Conservation (phyloP, 306 rosid genomes). For the Clitoria ternatea region DNA sequence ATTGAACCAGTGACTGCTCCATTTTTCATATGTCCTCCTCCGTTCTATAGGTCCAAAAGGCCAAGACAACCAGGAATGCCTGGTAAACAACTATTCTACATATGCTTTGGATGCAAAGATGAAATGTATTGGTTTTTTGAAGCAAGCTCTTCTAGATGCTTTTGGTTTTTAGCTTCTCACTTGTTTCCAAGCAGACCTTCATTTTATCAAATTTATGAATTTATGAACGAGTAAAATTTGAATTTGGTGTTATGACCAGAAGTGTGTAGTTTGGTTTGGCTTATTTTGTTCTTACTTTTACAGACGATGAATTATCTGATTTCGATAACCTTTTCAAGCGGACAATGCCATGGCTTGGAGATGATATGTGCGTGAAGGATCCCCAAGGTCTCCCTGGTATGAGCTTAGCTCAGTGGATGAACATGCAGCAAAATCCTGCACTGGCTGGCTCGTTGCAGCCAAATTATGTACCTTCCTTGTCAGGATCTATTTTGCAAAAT, state of each 20-base stretch:
- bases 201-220: background rate
- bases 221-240: background rate
- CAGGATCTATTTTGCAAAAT: conserved; percentile 66
- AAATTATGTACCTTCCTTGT: conserved; percentile 56
- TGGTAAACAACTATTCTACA: conserved; percentile 38
- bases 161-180: background rate
- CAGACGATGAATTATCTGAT: conserved; percentile 78
- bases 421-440: conserved; percentile 79
- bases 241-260: background rate
- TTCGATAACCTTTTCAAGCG: conserved; percentile 66
- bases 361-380: conserved; percentile 77
- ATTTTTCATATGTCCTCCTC: conserved; percentile 92
- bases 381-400: conserved; percentile 74
- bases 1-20: conserved; percentile 98
- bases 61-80: conserved; percentile 94
- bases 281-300: conserved; percentile 11
- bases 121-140: background rate
- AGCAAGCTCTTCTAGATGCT: background rate
- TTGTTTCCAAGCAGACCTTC: background rate
- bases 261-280: background rate
- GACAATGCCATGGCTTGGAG: conserved; percentile 88
- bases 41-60: conserved; percentile 79
- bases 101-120: background rate
- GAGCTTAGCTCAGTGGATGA: conserved; percentile 99
- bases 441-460: conserved; percentile 62